These are phyloP conservation scores for Botrytis byssoidea DNA, from an alignment of 2,329 filamentous ascomycete species.

Conservation along the genomic window DNA sequence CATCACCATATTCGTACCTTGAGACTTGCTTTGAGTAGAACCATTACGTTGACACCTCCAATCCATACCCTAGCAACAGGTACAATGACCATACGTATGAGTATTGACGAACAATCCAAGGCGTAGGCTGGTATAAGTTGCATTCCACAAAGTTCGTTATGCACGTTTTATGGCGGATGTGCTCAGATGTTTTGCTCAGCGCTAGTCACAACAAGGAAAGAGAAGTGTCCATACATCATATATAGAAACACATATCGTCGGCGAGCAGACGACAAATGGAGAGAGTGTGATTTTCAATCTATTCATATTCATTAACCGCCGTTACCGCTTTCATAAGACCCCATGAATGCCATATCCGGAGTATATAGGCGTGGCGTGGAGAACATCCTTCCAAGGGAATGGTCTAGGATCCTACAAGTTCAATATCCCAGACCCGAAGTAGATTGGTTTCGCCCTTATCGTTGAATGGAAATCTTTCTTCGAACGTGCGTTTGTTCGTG, in stretches of 20 bases:
- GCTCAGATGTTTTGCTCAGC: background rate
- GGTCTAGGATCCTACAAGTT: background rate
- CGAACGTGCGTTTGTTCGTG: slow-evolving; percentile 5
- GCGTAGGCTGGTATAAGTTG: background rate
- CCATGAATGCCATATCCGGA: background rate
- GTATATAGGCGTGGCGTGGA: background rate
- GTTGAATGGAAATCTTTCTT: slow-evolving; percentile 5
- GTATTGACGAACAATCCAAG: background rate
- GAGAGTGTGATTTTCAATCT: background rate
- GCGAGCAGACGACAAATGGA: background rate
- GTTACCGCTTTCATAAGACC: background rate
- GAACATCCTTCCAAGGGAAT: background rate
- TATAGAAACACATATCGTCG: background rate
- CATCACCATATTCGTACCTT: background rate
- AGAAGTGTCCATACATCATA: background rate
- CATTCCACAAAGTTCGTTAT: background rate
- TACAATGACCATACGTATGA: background rate
- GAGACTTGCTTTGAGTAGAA: background rate
- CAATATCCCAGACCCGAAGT: background rate
- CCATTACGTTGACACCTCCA: background rate
- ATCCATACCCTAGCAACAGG: background rate
- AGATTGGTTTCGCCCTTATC: slow-evolving; percentile 12
- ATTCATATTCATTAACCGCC: background rate
- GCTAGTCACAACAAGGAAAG: slow-evolving; percentile 5
- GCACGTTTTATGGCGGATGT: background rate